Evolutionary conservation across 352 stramenopile genomes (phyloP).

Genomic region (Elongisporangium prolatum): DNA sequence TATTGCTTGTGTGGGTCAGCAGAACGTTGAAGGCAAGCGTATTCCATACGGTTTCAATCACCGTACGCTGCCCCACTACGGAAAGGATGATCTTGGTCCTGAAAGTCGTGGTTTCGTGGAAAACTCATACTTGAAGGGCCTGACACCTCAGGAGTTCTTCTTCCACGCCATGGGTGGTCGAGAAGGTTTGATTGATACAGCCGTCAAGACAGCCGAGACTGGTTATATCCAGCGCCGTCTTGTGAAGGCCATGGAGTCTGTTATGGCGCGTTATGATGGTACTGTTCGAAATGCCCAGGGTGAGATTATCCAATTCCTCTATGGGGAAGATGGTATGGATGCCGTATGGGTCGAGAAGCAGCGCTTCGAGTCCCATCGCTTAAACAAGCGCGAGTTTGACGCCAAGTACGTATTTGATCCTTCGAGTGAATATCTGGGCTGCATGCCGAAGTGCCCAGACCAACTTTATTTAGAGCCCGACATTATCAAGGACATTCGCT

Average conservation of each 20-base stretch:
- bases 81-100: constrained; percentile 96
- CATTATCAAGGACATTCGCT: constrained; percentile 90
- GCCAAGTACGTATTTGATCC: constrained; percentile 91
- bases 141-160: constrained; percentile 97
- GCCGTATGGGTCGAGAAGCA: constrained; percentile 99
- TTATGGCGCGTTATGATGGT: constrained; percentile 98
- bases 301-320: constrained; percentile 86
- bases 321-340: constrained; percentile 99
- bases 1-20: constrained; percentile 98
- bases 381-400: constrained; percentile 94
- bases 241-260: constrained; percentile 99
- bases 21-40: constrained; percentile 98
- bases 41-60: constrained; percentile 96
- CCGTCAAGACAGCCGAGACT: constrained; percentile 99
- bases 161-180: constrained; percentile 99
- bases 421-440: constrained; percentile 92
- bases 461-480: constrained; percentile 82
- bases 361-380: constrained; percentile 83
- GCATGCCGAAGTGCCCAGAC: constrained; percentile 75
- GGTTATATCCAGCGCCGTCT: constrained; percentile 99
- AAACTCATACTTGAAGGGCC: constrained; percentile 98
- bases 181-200: constrained; percentile 99
- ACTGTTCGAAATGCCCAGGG: constrained; percentile 95
- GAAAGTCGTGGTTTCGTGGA: constrained; percentile 99
- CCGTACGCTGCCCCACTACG: constrained; percentile 95